Evolutionary conservation across 148 eudicot species (phyloP), one percentile per base, ranked within the genome.

Genomic region (Rhododendron kiyosumense): DNA sequence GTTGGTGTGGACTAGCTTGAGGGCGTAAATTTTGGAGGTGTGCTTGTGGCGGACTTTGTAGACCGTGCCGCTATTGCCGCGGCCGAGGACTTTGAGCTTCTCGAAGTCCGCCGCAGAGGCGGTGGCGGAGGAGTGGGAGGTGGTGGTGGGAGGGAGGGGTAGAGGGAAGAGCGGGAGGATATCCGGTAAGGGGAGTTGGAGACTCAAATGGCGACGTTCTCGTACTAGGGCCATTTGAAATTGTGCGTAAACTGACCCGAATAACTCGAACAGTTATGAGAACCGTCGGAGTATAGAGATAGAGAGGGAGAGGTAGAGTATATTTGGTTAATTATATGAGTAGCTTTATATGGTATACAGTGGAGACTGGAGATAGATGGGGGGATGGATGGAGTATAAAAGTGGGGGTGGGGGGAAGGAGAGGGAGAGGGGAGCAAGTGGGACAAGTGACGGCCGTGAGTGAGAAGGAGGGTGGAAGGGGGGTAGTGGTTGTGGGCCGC

Each of bases 11-110:
- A 96, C 86, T 0, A 90, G 86, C 18, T 96, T 96, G 1, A 96
- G 89, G 0, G 99, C 98, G 86, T 92, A 93, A 36, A 91, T 14
- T 10, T 86, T 77, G 46, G 87, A 85, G 38, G 90, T 95, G 0
- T 86, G 85, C 67, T 92, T 91, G 89, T 96, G 95, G 7, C 83
- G 86, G 38, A 95, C 99, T 61, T 95, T 93, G 89, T 94, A 95
- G 86, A 96, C 99, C 0, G 96, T 96, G 32, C 99, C 99, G 49
- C 99, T 94, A 90, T 91, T 93, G 3, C 99, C 99, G 83, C 90
- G 89, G 36, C 99, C 99, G 34, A 96, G 91, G 45, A 95, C 97
- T 11, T 92, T 69, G 14, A 93, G 87, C 5, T 89, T 92, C 9
- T 94, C 95, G 84, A 89, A 87, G 13, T 95, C 96, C 9, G 94